phyloP scores from a whole-genome alignment of 306 rosid genomes.

The Mimosa bimucronata region DNA sequence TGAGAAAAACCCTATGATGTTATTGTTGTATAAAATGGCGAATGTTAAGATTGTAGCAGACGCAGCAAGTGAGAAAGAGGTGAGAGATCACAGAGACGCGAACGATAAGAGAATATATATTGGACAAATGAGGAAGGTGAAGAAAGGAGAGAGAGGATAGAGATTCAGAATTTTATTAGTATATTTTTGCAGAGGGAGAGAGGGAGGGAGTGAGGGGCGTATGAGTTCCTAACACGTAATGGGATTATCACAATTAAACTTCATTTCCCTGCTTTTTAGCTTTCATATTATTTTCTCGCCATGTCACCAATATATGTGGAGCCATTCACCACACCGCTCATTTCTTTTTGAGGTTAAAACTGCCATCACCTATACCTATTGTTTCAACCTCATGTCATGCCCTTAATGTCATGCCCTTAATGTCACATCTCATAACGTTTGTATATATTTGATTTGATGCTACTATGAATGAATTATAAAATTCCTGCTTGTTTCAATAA shows the following conservation, averaged over 20 bases:
- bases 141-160: neutral
- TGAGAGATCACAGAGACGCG: constrained; percentile 32
- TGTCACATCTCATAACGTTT: too few species aligned
- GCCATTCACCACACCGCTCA: neutral
- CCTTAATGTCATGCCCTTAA: too few species aligned
- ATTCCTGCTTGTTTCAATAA: too few species aligned
- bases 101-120: constrained; percentile 43
- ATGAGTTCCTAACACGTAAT: constrained; percentile 46
- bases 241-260: constrained; percentile 3
- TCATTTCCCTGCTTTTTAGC: constrained; percentile 8
- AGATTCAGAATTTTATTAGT: neutral
- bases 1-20: constrained; percentile 45
- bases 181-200: constrained; percentile 16
- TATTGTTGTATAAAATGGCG: constrained; percentile 14
- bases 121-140: constrained; percentile 19
- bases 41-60: constrained; percentile 30
- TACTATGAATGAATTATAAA: too few species aligned
- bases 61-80: constrained; percentile 24
- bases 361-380: neutral
- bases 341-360: neutral
- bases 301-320: neutral
- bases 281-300: neutral
- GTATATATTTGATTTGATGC: too few species aligned
- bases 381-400: neutral
- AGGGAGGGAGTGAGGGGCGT: constrained; percentile 35